Evolutionary conservation across 1,139 yeast genomes (phyloP).

Genomic region (Taphrina betulina): DNA sequence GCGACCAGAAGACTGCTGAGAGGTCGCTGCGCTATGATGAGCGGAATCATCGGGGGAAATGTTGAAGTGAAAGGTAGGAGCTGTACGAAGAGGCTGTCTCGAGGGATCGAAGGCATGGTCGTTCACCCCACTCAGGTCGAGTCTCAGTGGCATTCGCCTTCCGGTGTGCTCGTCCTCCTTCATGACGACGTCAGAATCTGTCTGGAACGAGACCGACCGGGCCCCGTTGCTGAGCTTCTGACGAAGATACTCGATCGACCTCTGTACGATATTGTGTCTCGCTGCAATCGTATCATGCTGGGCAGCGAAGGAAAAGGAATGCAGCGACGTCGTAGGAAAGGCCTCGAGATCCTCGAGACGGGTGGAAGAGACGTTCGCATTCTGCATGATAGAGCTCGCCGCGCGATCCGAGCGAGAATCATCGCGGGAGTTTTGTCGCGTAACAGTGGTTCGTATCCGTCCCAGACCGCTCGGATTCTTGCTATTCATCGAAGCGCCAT

Average conservation of each 20-base stretch:
- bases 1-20: conserved; percentile 15
- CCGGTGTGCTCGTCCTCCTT: conserved; percentile 3
- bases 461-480: conserved; percentile 23
- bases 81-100: conserved; percentile 16
- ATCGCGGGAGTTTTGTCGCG: conserved; percentile 24
- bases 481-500: not conserved
- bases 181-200: not conserved
- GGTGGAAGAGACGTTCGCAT: conserved; percentile 22
- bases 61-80: conserved; percentile 4
- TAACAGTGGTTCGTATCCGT: conserved; percentile 13
- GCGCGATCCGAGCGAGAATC: not conserved
- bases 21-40: not conserved
- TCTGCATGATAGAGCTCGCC: conserved; percentile 5
- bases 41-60: too few species aligned
- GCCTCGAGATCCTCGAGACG: conserved; percentile 30
- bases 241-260: conserved; percentile 28
- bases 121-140: conserved; percentile 24
- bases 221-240: conserved; percentile 8
- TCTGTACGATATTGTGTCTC: conserved; percentile 24
- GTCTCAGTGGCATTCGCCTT: not conserved
- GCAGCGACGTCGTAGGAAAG: conserved; percentile 28
- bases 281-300: conserved; percentile 30
- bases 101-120: conserved; percentile 12
- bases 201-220: conserved; percentile 12
- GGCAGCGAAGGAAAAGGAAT: conserved; percentile 30